A percentile compares a stretch with the other conserved stretches of the same genome.
Conservation (phyloP, 2,329 filamentous ascomycete species). For the Epichloe sibirici region DNA sequence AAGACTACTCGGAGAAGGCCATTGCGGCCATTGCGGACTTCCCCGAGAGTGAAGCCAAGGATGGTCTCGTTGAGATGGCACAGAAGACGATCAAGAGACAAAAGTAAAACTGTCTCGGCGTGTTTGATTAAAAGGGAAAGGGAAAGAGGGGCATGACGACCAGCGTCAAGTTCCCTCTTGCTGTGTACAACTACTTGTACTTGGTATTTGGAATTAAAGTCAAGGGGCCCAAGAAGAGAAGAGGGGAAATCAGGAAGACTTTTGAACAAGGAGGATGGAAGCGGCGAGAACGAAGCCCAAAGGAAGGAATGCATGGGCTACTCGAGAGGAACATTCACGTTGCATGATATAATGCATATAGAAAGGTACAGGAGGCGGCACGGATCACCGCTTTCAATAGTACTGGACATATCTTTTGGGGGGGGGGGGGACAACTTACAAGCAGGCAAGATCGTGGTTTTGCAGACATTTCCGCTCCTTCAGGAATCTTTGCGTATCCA, state of each 20-base stretch:
- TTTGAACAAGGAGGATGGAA: neutral
- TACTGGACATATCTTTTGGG: neutral
- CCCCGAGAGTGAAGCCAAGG: conserved; percentile 89
- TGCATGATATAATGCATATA: conserved; percentile 4
- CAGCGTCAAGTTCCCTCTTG: neutral
- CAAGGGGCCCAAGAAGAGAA: neutral
- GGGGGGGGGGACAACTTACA: neutral
- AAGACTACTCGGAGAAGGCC: conserved; percentile 82
- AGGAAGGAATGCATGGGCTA: neutral
- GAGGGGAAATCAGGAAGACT: neutral
- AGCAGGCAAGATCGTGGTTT: neutral
- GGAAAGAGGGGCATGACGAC: neutral
- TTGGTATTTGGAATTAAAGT: neutral
- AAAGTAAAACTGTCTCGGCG: conserved; percentile 44
- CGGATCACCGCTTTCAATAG: neutral
- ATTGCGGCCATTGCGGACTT: conserved; percentile 73
- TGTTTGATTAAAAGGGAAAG: neutral
- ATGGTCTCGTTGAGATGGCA: conserved; percentile 86
- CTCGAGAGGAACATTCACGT: neutral
- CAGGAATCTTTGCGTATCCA: neutral
- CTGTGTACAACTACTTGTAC: conserved; percentile 13
- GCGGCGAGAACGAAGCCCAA: neutral
- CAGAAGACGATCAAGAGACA: conserved; percentile 79
- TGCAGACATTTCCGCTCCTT: neutral
- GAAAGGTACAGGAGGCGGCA: neutral